Conservation (phyloP, 148 eudicot species). For the Heliamphora exappendiculata region DNA sequence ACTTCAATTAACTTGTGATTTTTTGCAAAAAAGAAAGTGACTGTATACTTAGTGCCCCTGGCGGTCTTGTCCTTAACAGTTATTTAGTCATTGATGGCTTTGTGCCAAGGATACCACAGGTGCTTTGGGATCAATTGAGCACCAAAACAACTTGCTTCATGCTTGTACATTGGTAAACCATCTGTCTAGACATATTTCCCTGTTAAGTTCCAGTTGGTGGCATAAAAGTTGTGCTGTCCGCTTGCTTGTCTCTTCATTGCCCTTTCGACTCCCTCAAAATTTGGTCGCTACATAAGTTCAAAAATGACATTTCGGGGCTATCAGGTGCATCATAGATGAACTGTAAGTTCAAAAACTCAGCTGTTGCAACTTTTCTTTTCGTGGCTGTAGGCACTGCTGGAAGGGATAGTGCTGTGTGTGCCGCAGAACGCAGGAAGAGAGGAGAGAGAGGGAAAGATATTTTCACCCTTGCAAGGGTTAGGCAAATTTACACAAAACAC, state of each 20-base stretch:
- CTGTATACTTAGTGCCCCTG: too few species aligned
- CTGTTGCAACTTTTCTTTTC: background rate
- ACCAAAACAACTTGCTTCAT: background rate
- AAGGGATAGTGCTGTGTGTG: background rate
- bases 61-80: too few species aligned
- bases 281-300: background rate
- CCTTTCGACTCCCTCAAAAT: background rate
- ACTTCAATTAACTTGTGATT: too few species aligned
- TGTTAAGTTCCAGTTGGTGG: background rate
- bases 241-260: too few species aligned
- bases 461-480: too few species aligned
- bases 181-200: background rate
- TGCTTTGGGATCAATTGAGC: background rate
- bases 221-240: background rate
- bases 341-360: background rate
- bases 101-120: too few species aligned
- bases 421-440: too few species aligned
- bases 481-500: too few species aligned
- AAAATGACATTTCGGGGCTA: background rate
- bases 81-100: too few species aligned
- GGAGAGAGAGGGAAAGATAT: too few species aligned
- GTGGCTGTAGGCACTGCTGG: background rate
- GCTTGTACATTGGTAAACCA: too few species aligned
- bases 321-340: background rate
- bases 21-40: too few species aligned